These are phyloP conservation scores for Cryptosporidium sp. DNA, from an alignment of 169 alveolate species.

Conservation along the genomic window DNA sequence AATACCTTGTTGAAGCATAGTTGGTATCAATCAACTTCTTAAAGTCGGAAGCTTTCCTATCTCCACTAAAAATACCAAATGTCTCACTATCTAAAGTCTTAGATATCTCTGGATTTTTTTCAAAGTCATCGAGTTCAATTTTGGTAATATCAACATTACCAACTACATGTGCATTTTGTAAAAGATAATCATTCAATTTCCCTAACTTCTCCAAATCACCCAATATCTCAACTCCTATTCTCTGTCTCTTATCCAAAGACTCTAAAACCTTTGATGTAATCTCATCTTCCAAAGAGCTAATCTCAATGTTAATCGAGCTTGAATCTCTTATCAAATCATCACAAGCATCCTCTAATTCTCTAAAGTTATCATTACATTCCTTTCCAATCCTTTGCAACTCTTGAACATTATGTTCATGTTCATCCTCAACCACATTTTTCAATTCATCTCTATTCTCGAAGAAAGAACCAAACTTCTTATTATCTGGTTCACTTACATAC, in stretches of 20 bases:
- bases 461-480: neutral
- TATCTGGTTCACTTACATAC: neutral
- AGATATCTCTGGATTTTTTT: neutral
- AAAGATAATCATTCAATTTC: neutral
- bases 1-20: neutral
- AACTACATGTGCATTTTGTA: neutral
- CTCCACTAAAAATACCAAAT: neutral
- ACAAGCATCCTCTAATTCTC: neutral
- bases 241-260: neutral
- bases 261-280: neutral
- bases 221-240: neutral
- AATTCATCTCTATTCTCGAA: neutral
- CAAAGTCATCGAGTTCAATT: neutral
- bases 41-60: neutral
- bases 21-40: conserved; percentile 4
- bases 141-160: neutral
- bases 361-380: neutral
- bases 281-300: neutral
- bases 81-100: neutral
- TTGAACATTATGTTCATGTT: neutral
- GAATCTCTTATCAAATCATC: neutral
- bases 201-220: neutral
- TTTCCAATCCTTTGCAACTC: neutral
- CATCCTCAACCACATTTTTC: neutral
- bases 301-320: neutral